Evolutionary conservation across 106 monocot species (phyloP).

Genomic region (Triglochin maritima): DNA sequence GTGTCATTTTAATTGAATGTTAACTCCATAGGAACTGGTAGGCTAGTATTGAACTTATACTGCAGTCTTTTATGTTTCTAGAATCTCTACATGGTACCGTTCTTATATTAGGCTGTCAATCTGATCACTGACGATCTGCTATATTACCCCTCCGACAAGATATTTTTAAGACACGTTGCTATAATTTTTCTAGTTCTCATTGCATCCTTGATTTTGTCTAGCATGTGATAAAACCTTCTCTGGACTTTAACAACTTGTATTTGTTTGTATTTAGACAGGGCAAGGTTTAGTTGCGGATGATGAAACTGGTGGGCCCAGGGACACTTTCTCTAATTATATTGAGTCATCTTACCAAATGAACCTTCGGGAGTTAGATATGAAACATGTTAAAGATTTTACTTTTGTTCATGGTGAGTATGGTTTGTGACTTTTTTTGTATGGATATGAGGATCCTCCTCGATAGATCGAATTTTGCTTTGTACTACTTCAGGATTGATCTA

Average conservation of each 20-base stretch:
- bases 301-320: constrained; percentile 37
- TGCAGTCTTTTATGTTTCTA: not conserved
- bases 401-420: constrained; percentile 74
- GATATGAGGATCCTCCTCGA: no score
- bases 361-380: constrained; percentile 79
- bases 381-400: constrained; percentile 91
- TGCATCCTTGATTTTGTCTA: not conserved
- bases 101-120: no score
- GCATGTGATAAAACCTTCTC: not conserved
- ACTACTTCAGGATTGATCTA: no score
- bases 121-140: no score
- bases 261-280: constrained; percentile 33
- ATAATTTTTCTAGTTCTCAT: not conserved
- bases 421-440: not conserved
- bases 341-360: constrained; percentile 90
- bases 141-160: no score
- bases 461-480: no score
- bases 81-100: not conserved
- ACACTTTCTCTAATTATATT: constrained; percentile 40
- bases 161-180: no score
- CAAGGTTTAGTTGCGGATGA: constrained; percentile 86
- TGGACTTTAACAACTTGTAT: not conserved
- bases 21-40: no score
- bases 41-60: no score
- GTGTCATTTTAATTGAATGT: no score